phyloP scores from a whole-genome alignment of 176 grass and related monocot species.

The Eremochloa ophiuroides region DNA sequence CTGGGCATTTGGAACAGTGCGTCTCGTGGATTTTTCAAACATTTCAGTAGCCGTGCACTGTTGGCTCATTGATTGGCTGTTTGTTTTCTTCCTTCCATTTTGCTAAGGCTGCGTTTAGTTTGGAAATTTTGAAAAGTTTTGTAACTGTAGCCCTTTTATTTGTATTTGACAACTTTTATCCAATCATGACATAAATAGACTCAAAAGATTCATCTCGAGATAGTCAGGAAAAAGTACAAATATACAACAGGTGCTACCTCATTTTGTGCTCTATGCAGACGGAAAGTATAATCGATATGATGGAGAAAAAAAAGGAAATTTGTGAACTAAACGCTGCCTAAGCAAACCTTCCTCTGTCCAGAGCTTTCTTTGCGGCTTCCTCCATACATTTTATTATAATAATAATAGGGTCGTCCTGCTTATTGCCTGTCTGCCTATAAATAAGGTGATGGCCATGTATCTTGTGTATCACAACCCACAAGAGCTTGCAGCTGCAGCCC shows the following conservation, averaged over 20 bases:
- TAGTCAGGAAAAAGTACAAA: no score
- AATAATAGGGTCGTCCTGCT: background rate
- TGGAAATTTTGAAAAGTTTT: no score
- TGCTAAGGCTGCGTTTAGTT: no score
- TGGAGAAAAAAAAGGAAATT: no score
- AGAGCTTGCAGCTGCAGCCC: background rate
- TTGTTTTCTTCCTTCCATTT: slow-evolving; percentile 23
- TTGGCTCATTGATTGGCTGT: slow-evolving; percentile 8
- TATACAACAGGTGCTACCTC: no score
- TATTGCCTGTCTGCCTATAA: slow-evolving; percentile 31
- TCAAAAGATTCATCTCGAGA: no score
- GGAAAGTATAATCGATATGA: no score
- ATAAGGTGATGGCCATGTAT: background rate
- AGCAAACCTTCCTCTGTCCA: background rate
- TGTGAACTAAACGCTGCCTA: no score
- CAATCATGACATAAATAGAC: no score
- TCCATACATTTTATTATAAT: background rate
- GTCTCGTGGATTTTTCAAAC: background rate
- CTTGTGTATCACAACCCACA: slow-evolving; percentile 10
- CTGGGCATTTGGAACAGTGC: slow-evolving; percentile 19
- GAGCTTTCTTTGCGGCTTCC: slow-evolving; percentile 42
- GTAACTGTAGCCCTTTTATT: no score
- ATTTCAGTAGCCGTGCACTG: background rate
- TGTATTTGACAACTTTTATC: no score
- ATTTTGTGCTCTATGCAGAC: no score